Evolutionary conservation across 2,329 filamentous ascomycete genomes (phyloP).

Genomic region (Pestalotiopsis sp.): DNA sequence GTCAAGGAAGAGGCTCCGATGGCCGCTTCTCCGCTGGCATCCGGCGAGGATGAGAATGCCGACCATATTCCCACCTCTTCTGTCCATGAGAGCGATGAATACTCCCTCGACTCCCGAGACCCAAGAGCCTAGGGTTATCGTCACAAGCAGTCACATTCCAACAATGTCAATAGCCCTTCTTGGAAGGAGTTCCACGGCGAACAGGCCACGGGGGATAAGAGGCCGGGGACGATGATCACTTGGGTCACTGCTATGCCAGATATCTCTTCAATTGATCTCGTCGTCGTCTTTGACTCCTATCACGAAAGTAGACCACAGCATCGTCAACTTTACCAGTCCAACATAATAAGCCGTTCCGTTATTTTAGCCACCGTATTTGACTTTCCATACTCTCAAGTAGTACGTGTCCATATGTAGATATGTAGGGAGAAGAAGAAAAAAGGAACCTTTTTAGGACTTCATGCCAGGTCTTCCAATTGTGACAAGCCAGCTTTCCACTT

Average conservation of each 20-base stretch:
- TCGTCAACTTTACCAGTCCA: conserved; percentile 24
- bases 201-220: rapidly evolving
- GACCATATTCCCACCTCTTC: no score
- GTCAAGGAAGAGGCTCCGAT: no score
- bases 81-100: no score
- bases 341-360: conserved; percentile 27
- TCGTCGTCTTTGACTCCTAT: conserved; percentile 25
- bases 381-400: conserved; percentile 17
- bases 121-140: no score
- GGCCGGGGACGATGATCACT: background rate
- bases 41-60: no score
- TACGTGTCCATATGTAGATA: conserved; percentile 25
- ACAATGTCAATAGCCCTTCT: no score
- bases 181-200: no score
- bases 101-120: no score
- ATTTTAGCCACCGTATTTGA: conserved; percentile 26
- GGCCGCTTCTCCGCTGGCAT: no score
- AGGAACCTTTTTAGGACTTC: conserved; percentile 35
- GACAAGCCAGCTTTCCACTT: conserved; percentile 27
- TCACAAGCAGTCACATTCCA: no score
- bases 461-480: conserved; percentile 30
- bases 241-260: background rate
- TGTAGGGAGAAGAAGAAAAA: conserved; percentile 20
- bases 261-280: conserved; percentile 27
- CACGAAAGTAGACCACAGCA: conserved; percentile 25